Evolutionary conservation across 495 filamentous ascomycete species (phyloP).

Genomic region (Saxophila tyrrhenica): DNA sequence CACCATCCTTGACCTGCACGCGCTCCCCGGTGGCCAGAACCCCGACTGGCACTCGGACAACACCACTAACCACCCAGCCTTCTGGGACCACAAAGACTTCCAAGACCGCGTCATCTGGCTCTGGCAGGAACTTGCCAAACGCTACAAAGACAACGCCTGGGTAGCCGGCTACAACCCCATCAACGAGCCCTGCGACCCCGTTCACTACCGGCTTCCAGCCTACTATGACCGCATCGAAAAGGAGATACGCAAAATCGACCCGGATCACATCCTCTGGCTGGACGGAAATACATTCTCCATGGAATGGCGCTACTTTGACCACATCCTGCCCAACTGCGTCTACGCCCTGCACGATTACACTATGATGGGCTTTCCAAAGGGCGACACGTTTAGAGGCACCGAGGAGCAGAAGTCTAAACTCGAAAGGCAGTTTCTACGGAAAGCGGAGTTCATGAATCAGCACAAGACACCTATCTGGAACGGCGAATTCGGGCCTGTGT

Average conservation of each 20-base stretch:
- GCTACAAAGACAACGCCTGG: constrained; percentile 42
- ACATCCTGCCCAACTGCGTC: constrained; percentile 41
- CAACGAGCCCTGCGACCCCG: constrained; percentile 53
- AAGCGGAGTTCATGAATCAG: constrained; percentile 46
- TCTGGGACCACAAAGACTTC: constrained; percentile 53
- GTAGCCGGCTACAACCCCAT: constrained; percentile 54
- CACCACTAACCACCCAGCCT: constrained; percentile 41
- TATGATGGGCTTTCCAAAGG: constrained; percentile 46
- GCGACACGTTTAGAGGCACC: constrained; percentile 43
- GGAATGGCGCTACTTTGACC: constrained; percentile 38
- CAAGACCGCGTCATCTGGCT: constrained; percentile 50
- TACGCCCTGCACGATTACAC: constrained; percentile 55
- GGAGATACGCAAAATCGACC: constrained; percentile 47
- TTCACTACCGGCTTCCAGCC: constrained; percentile 41
- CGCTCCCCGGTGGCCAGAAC: constrained; percentile 54
- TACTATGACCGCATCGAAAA: constrained; percentile 49
- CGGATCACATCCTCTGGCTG: constrained; percentile 51
- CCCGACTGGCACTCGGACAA: constrained; percentile 55
- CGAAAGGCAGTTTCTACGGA: constrained; percentile 39
- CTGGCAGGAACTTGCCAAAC: constrained; percentile 48
- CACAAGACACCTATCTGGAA: constrained; percentile 49
- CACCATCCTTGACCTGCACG: constrained; percentile 44
- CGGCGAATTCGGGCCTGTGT: constrained; percentile 55
- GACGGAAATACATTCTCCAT: constrained; percentile 58
- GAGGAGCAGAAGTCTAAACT: constrained; percentile 41